Base-by-base conservation (phyloP, 129 eudicot genomes). In the Tanacetum coccineum region DNA sequence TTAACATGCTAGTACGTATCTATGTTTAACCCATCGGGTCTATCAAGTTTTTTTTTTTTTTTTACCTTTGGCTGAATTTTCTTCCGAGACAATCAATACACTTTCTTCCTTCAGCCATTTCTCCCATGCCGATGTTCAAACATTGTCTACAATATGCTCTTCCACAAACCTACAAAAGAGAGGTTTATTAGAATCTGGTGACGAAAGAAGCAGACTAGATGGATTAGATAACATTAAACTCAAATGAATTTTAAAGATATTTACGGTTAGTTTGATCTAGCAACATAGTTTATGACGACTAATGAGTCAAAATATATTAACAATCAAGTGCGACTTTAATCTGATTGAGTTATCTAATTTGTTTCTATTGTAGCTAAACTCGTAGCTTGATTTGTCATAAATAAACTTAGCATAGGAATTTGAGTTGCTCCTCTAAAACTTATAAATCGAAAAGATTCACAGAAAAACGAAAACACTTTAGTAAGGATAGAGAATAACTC, bases 31-130 rank as follows among this genome's bases (percentile, higher is more conserved):
- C 4, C 10, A 6, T 39, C 0, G 9, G 8, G 42, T 36, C 10
- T 36, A 36, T 36, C 0, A 25, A 58, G 14, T 40, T 54, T 32
- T 7, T 39, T 1, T 22, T 22, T 22, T 22, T 0, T 22, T 22
- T 22, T 30, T 75, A 81, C 96, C 96, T 82, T 85, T 81, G 92
- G 74, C 96, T 88, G 57, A 85, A 88, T 75, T 81, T 81, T 79
- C 80, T 81, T 67, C 96, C 96, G 52, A 88, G 67, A 70, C 96
- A 88, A 58, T 83, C 82, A 18, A 85, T 39, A 25, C 96, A 88
- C 73, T 88, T 88, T 68, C 96, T 79, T 42, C 96, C 92, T 85
- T 88, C 96, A 0, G 85, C 71, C 96, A 88, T 88, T 70, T 88
- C 96, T 69, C 96, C 96, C 96, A 88, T 88, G 45, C 96, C 96